Evolutionary conservation across 495 filamentous ascomycete species (phyloP).

Genomic region (Tuber aestivum): DNA sequence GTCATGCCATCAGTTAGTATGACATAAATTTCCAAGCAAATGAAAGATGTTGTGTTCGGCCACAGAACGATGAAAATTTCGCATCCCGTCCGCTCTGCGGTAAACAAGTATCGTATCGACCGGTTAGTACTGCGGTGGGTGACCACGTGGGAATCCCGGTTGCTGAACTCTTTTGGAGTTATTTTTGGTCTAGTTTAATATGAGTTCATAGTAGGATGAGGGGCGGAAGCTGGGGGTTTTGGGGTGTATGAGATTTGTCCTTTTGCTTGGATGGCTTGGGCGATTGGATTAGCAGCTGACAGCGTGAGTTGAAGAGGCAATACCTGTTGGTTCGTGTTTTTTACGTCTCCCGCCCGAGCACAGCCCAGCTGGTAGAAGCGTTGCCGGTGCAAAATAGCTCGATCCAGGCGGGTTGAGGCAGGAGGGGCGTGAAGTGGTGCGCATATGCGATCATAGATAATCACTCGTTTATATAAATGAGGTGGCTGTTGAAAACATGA

Average conservation of each 20-base stretch:
- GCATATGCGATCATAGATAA: no score
- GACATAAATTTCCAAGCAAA: background rate
- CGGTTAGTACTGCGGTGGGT: background rate
- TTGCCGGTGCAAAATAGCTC: no score
- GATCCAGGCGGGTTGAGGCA: no score
- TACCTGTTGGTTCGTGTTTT: no score
- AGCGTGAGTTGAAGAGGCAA: background rate
- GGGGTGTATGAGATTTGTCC: background rate
- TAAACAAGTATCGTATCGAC: background rate
- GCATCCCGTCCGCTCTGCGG: background rate
- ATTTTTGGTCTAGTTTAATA: background rate
- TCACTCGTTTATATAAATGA: no score
- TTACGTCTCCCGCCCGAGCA: no score
- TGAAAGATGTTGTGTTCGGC: background rate
- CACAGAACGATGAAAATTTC: constrained; percentile 2
- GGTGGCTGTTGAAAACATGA: no score
- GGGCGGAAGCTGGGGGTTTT: background rate
- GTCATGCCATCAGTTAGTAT: no score
- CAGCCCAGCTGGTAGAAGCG: no score
- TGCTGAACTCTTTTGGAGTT: background rate
- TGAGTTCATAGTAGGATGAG: background rate
- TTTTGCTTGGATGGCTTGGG: no score
- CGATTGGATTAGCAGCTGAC: background rate
- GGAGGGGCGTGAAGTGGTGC: no score
- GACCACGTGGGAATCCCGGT: background rate